Conservation (phyloP, 495 filamentous ascomycete genomes). For the Podospora conica region DNA sequence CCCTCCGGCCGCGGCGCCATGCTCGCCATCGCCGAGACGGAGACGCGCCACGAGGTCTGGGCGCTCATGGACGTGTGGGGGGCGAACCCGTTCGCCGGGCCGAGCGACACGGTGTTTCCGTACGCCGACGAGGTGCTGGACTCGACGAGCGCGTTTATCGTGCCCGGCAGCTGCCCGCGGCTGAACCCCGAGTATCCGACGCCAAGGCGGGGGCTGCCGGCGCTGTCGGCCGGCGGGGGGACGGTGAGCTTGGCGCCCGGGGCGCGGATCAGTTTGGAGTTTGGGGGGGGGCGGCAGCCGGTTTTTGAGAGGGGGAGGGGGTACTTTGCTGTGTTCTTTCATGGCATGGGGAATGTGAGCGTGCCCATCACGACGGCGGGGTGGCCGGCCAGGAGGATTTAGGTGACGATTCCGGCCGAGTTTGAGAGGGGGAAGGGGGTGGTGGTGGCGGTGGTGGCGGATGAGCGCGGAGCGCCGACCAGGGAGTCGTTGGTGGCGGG, state of each 20-base stretch:
- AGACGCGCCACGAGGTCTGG: conserved; percentile 48
- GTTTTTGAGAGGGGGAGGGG: conserved; percentile 28
- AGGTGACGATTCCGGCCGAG: conserved; percentile 36
- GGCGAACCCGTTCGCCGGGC: conserved; percentile 43
- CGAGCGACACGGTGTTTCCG: conserved; percentile 46
- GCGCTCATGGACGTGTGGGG: conserved; percentile 48
- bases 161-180: conserved; percentile 43
- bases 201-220: conserved; percentile 40
- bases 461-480: conserved; percentile 41
- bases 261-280: conserved; percentile 36
- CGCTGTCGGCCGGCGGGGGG: conserved; percentile 30
- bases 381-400: conserved; percentile 27
- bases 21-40: conserved; percentile 43
- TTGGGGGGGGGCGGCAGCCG: conserved; percentile 38
- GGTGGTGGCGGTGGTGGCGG: conserved; percentile 41
- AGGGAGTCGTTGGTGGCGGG: conserved; percentile 36
- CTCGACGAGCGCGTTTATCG: conserved; percentile 42
- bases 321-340: conserved; percentile 51
- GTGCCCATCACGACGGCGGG: conserved; percentile 37
- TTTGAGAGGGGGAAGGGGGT: conserved; percentile 48
- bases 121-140: conserved; percentile 51
- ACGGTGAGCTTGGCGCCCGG: conserved; percentile 40
- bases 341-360: conserved; percentile 39
- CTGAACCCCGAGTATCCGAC: conserved; percentile 45
- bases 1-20: conserved; percentile 38